These are phyloP conservation scores for Suhomyces sp. DNA, from an alignment of 805 yeast species.

Conservation along the genomic window DNA sequence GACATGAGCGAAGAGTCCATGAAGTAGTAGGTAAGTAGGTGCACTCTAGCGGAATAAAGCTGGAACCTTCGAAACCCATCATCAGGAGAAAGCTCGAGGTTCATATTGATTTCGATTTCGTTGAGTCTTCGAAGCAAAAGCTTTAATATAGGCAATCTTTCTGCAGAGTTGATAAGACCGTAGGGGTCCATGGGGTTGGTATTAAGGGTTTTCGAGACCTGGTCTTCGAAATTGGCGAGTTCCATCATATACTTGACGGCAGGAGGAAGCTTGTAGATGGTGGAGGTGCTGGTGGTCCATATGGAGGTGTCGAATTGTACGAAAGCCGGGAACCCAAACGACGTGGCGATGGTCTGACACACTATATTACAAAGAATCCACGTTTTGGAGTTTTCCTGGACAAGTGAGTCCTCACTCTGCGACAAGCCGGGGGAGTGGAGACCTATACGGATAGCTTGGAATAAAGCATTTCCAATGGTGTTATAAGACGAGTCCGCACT, in stretches of 20 bases:
- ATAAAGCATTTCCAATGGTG: constrained; percentile 87
- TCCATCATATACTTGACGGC: constrained; percentile 75
- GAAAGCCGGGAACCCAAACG: constrained; percentile 93
- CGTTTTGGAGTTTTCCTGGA: constrained; percentile 79
- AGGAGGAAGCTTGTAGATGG: constrained; percentile 43
- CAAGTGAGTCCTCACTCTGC: neutral
- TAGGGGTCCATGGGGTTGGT: constrained; percentile 64
- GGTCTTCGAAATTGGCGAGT: constrained; percentile 83
- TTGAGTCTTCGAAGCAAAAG: constrained; percentile 70
- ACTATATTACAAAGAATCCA: constrained; percentile 94
- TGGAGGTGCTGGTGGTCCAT: constrained; percentile 48
- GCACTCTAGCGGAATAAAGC: constrained; percentile 73
- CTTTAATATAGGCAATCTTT: constrained; percentile 70
- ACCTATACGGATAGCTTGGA: constrained; percentile 90
- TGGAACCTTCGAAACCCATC: constrained; percentile 73
- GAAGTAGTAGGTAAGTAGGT: constrained; percentile 76
- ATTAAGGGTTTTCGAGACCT: constrained; percentile 72
- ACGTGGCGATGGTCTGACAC: constrained; percentile 84
- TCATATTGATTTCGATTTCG: constrained; percentile 62
- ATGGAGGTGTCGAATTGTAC: constrained; percentile 78
- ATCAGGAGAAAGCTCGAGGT: constrained; percentile 34
- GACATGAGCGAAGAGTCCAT: constrained; percentile 57
- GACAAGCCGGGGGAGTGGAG: constrained; percentile 59
- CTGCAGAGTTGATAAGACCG: constrained; percentile 64
- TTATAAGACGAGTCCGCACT: constrained; percentile 97